A percentile compares a stretch with the other conserved stretches of the same genome.
These are phyloP conservation scores for Acacia melanoxylon DNA, from an alignment of 306 rosid species.

Conservation along the genomic window DNA sequence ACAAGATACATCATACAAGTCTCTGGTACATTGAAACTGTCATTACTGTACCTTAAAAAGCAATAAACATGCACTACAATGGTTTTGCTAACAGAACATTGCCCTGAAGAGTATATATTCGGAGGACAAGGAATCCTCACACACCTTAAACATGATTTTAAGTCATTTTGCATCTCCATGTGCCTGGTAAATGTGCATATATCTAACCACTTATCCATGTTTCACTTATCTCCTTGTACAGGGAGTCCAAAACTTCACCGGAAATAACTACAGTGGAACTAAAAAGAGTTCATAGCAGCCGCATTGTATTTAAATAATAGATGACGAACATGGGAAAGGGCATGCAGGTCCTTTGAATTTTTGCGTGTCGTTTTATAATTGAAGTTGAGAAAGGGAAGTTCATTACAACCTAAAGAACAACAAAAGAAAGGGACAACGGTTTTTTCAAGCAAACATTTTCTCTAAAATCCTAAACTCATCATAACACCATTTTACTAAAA, in stretches of 20 bases:
- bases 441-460: not conserved
- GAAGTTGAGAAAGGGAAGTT: conserved; percentile 22
- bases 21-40: conserved; percentile 52
- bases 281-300: no score
- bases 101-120: no score
- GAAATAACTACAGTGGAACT: not conserved
- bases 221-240: no score
- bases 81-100: no score
- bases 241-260: not conserved
- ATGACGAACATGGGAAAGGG: conserved; percentile 8
- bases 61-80: no score
- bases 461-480: no score
- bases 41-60: no score
- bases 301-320: not conserved
- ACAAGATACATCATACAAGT: conserved; percentile 44
- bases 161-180: not conserved
- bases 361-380: conserved; percentile 20
- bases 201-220: no score
- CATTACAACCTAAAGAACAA: not conserved
- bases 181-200: not conserved
- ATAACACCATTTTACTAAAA: no score
- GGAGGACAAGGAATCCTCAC: no score
- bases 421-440: not conserved
- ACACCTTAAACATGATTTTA: not conserved
- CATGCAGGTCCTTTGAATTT: conserved; percentile 17